These are phyloP conservation scores for Boletus holoroseus DNA, from an alignment of 1,284 basidiomycete species.

Conservation along the genomic window DNA sequence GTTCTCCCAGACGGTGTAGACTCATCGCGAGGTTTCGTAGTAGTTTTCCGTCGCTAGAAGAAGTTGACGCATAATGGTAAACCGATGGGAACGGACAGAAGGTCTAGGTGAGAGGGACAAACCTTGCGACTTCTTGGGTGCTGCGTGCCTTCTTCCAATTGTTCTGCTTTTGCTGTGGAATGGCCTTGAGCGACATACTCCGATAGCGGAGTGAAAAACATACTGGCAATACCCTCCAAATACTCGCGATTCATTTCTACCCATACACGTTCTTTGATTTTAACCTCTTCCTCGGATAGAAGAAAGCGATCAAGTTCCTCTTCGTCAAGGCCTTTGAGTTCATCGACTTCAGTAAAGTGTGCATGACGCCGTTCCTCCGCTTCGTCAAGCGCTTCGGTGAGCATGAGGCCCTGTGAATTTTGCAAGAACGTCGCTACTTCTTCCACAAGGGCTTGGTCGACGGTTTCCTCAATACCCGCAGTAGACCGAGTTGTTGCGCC, in stretches of 20 bases:
- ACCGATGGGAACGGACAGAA: slow-evolving; percentile 18
- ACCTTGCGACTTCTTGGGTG: slow-evolving; percentile 68
- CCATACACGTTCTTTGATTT: slow-evolving; percentile 93
- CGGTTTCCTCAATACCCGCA: slow-evolving; percentile 39
- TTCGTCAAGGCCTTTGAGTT: slow-evolving; percentile 82
- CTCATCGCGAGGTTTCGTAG: slow-evolving; percentile 66
- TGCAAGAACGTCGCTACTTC: slow-evolving; percentile 63
- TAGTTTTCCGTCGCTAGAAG: slow-evolving; percentile 59
- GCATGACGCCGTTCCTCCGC: slow-evolving; percentile 55
- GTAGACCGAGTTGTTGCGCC: slow-evolving; percentile 16
- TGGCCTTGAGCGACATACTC: slow-evolving; percentile 41
- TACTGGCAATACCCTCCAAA: slow-evolving; percentile 82
- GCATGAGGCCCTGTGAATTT: slow-evolving; percentile 49
- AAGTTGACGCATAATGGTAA: slow-evolving; percentile 4
- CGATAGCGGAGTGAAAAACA: slow-evolving; percentile 29
- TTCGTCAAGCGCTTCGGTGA: slow-evolving; percentile 58
- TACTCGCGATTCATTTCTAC: slow-evolving; percentile 95
- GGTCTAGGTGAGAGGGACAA: slow-evolving; percentile 42
- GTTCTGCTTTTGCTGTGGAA: slow-evolving; percentile 62
- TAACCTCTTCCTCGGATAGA: slow-evolving; percentile 80
- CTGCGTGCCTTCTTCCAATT: slow-evolving; percentile 42
- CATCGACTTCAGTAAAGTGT: slow-evolving; percentile 50
- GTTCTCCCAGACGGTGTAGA: slow-evolving; percentile 68
- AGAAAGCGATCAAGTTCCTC: slow-evolving; percentile 88
- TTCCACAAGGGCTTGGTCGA: slow-evolving; percentile 52